Evolutionary conservation across 73 alveolate species (phyloP), one percentile per base, ranked within the genome.

Genomic region (Urostyla sp.): DNA sequence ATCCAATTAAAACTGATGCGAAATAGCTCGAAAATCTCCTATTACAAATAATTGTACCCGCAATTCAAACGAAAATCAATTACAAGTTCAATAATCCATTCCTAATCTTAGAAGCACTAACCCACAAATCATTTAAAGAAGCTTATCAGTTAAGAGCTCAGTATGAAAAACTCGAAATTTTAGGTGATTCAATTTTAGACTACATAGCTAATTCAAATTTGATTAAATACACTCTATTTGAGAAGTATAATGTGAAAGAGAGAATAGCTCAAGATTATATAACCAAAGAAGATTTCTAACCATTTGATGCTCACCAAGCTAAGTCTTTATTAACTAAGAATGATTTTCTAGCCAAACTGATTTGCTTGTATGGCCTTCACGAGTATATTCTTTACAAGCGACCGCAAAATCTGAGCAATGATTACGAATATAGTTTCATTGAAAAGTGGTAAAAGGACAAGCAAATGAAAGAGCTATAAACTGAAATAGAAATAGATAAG

Each of bases 161-260:
- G 61, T 67, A 86, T 67, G 94, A 86, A 36, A 76, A 54, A 34
- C 72, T 86, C 0, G 94, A 86, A 66, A 87, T 86, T 4, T 80
- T 86, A 13, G 94, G 94, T 16, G 94, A 86, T 46, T 52, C 94
- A 20, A 51, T 86, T 26, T 56, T 86, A 10, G 94, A 86, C 75
- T 75, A 46, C 32, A 21, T 86, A 27, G 82, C 73, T 1, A 85
- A 86, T 58, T 57, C 84, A 0, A 77, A 55, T 49, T 72, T 86
- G 49, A 75, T 69, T 8, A 51, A 67, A 28, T 77, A 67, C 28
- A 73, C 85, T 1, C 50, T 73, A 3, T 31, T 48, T 50, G 85
- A 73, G 44, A 73, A 52, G 45, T 73, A 73, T 32, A 73, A 51
- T 24, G 4, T 51, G n/a, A 37, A 73, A 32, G 85, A 73, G 46